Evolutionary conservation across 257 asterid species (phyloP).

Genomic region (Voacanga thouarsii): DNA sequence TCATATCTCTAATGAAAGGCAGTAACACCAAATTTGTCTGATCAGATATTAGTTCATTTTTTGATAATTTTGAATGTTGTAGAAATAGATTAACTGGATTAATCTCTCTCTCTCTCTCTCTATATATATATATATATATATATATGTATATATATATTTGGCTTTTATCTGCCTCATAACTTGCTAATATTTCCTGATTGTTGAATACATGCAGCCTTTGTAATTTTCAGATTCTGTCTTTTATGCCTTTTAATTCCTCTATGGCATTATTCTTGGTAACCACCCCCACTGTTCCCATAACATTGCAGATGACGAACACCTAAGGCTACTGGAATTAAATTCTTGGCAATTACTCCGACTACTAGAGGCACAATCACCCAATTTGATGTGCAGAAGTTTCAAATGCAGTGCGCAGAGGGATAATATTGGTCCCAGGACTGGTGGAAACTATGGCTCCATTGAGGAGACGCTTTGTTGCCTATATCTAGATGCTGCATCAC

Average conservation of each 20-base stretch:
- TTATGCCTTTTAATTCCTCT: background rate
- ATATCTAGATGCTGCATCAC: slow-evolving; percentile 51
- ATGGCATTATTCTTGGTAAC: background rate
- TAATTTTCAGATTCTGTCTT: background rate
- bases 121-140: too few relatives aligned
- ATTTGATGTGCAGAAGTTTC: slow-evolving; percentile 42
- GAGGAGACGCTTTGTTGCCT: slow-evolving; percentile 69
- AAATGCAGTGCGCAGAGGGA: slow-evolving; percentile 34
- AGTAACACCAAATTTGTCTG: background rate
- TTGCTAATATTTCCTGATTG: background rate
- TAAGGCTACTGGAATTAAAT: slow-evolving; percentile 71
- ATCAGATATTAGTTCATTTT: background rate
- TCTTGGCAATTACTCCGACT: slow-evolving; percentile 84
- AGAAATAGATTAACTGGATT: background rate
- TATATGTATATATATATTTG: too few relatives aligned
- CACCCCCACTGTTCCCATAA: slow-evolving; percentile 20
- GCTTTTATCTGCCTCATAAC: background rate
- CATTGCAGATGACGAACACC: slow-evolving; percentile 59
- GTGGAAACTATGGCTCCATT: slow-evolving; percentile 24
- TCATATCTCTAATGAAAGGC: background rate
- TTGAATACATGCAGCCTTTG: background rate
- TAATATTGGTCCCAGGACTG: slow-evolving; percentile 23
- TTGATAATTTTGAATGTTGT: background rate
- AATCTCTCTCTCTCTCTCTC: too few relatives aligned
- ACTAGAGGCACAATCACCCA: slow-evolving; percentile 57